Percentiles rank a stretch among this genome's conserved stretches.
Conservation (phyloP, 2,329 filamentous ascomycete genomes). For the Penicillium brasilianum region DNA sequence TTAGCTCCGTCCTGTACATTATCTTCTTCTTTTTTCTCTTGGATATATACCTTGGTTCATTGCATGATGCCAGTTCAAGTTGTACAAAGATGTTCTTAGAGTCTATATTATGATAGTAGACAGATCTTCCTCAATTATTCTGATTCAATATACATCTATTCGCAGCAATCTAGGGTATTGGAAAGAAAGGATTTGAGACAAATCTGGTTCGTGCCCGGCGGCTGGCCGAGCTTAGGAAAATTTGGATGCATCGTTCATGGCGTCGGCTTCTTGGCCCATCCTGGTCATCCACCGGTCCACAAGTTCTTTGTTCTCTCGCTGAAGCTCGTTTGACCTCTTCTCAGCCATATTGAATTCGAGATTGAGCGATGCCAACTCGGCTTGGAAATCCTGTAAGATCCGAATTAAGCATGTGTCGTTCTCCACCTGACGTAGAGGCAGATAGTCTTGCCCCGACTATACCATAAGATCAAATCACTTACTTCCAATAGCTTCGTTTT, state of each 20-base stretch:
- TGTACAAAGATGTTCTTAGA: conserved; percentile 17
- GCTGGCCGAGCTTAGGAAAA: conserved; percentile 44
- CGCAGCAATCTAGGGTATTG: not conserved
- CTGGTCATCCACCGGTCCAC: conserved; percentile 89
- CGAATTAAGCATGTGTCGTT: conserved; percentile 16
- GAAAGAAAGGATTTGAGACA: not conserved
- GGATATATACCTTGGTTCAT: conserved; percentile 24
- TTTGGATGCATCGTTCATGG: conserved; percentile 71
- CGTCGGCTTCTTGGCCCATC: conserved; percentile 83
- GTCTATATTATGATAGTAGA: not conserved
- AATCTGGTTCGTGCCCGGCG: not conserved
- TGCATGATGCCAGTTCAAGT: conserved; percentile 30
- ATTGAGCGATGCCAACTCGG: conserved; percentile 87
- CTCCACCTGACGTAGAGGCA: not conserved
- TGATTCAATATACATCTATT: conserved; percentile 4
- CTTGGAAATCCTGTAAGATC: conserved; percentile 72
- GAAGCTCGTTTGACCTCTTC: conserved; percentile 72
- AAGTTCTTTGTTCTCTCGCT: conserved; percentile 84
- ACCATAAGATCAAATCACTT: conserved; percentile 28
- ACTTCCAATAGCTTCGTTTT: conserved; percentile 84
- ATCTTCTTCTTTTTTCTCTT: conserved; percentile 20
- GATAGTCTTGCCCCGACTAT: conserved; percentile 2
- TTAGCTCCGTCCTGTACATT: conserved; percentile 28
- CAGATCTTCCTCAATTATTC: not conserved
- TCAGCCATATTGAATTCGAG: conserved; percentile 87